Conservation (phyloP, 2,329 filamentous ascomycete species). For the Xylaria sp. region DNA sequence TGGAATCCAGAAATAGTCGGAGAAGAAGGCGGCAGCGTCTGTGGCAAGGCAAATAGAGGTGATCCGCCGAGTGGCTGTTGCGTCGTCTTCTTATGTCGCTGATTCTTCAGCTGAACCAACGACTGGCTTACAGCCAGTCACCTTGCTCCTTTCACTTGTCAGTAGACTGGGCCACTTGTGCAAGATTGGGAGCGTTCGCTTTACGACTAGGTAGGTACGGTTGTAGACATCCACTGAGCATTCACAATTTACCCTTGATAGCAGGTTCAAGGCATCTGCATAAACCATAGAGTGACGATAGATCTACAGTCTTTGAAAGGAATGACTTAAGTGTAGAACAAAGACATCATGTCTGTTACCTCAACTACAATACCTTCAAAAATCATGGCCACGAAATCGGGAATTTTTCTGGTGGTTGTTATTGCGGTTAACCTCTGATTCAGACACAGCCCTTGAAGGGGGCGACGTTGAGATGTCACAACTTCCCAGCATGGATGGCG, state of each 20-base stretch:
- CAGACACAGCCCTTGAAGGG: background rate
- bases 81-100: slow-evolving; percentile 19
- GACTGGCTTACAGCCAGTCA: slow-evolving; percentile 14
- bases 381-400: slow-evolving; percentile 1
- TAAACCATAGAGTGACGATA: background rate
- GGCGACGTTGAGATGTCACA: slow-evolving; percentile 7
- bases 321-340: background rate
- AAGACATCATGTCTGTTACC: slow-evolving; percentile 5
- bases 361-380: background rate
- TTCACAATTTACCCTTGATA: slow-evolving; percentile 6
- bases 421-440: background rate
- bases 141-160: slow-evolving; percentile 8
- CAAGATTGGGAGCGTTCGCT: slow-evolving; percentile 18
- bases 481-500: slow-evolving; percentile 19
- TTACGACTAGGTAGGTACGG: slow-evolving; percentile 3
- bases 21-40: slow-evolving; percentile 21
- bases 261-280: background rate
- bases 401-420: background rate
- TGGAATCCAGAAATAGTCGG: background rate
- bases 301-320: background rate
- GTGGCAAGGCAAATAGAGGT: slow-evolving; percentile 16
- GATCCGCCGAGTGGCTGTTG: slow-evolving; percentile 18
- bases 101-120: slow-evolving; percentile 28
- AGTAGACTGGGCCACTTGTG: slow-evolving; percentile 6
- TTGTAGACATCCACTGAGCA: slow-evolving; percentile 1